Percentiles rank a stretch among this genome's conserved stretches.
These are phyloP conservation scores for Arthroderma sp. DNA, from an alignment of 2,329 filamentous ascomycete species.

Conservation along the genomic window DNA sequence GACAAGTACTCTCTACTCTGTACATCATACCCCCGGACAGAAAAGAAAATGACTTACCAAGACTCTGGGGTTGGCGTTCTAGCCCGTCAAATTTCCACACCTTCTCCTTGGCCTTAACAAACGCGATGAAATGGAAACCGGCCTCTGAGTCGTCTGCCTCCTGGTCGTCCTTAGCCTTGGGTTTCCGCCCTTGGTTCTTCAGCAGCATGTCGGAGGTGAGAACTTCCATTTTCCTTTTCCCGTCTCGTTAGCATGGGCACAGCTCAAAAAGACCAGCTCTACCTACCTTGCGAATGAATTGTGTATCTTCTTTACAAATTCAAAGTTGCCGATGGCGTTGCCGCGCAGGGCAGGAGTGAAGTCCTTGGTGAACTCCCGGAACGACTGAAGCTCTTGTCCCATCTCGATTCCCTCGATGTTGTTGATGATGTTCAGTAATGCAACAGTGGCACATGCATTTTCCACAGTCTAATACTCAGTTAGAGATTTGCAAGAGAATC, in stretches of 20 bases:
- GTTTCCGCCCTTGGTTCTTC: constrained; percentile 32
- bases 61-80: constrained; percentile 54
- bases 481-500: background rate
- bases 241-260: background rate
- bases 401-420: constrained; percentile 58
- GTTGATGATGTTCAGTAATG: constrained; percentile 86
- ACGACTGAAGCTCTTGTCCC: constrained; percentile 56
- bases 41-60: constrained; percentile 40
- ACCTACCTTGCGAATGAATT: constrained; percentile 69
- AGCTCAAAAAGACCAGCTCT: background rate
- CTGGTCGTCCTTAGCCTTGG: constrained; percentile 29
- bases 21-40: too few species aligned
- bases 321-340: constrained; percentile 59
- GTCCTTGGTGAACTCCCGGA: constrained; percentile 58
- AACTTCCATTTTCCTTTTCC: constrained; percentile 47
- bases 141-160: constrained; percentile 44
- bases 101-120: constrained; percentile 59
- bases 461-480: constrained; percentile 48
- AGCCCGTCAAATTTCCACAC: constrained; percentile 88
- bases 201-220: constrained; percentile 58
- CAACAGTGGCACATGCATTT: constrained; percentile 86
- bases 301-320: constrained; percentile 67
- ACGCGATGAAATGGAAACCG: constrained; percentile 80
- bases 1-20: too few species aligned
- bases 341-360: constrained; percentile 65